Percentiles rank a stretch among this genome's conserved stretches.
phyloP scores from a whole-genome alignment of 352 stramenopile species.

The Globisporangium cederbergense region DNA sequence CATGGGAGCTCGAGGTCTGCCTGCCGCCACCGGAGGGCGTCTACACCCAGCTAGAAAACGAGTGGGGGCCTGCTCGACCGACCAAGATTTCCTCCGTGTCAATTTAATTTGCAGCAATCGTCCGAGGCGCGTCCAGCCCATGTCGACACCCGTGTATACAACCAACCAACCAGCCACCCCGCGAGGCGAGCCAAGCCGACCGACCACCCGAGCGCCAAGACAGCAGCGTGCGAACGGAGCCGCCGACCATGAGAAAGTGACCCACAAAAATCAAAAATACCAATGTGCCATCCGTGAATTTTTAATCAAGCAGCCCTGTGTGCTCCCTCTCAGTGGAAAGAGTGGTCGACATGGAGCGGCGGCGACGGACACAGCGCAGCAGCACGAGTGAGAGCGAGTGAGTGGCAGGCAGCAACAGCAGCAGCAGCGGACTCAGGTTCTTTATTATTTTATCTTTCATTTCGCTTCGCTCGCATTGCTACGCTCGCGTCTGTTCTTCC shows the following conservation, averaged over 20 bases:
- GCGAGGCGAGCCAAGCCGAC: slow-evolving; percentile 7
- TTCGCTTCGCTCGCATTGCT: slow-evolving; percentile 6
- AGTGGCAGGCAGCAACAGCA: not conserved
- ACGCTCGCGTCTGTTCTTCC: slow-evolving; percentile 1
- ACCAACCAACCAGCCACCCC: not conserved
- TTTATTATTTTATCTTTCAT: slow-evolving; percentile 13
- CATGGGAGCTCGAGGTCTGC: slow-evolving; percentile 75
- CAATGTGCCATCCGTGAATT: slow-evolving; percentile 7
- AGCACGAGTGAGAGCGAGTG: not conserved
- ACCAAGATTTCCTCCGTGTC: slow-evolving; percentile 86
- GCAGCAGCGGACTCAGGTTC: not conserved
- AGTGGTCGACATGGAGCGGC: slow-evolving; percentile 15
- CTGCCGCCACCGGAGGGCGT: slow-evolving; percentile 77
- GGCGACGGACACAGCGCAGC: not conserved
- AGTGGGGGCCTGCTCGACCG: slow-evolving; percentile 75
- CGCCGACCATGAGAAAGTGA: slow-evolving; percentile 7
- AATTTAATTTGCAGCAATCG: slow-evolving; percentile 42
- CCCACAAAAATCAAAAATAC: slow-evolving; percentile 11
- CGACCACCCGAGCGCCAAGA: slow-evolving; percentile 9
- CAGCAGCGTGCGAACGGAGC: slow-evolving; percentile 7
- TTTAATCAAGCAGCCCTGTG: slow-evolving; percentile 14
- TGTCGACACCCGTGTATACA: slow-evolving; percentile 5
- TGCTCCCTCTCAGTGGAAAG: slow-evolving; percentile 22
- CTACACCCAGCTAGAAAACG: slow-evolving; percentile 80
- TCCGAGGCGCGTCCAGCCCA: slow-evolving; percentile 1